Evolutionary conservation across 805 yeast genomes (phyloP).

Genomic region (Wickerhamomyces pijperi): DNA sequence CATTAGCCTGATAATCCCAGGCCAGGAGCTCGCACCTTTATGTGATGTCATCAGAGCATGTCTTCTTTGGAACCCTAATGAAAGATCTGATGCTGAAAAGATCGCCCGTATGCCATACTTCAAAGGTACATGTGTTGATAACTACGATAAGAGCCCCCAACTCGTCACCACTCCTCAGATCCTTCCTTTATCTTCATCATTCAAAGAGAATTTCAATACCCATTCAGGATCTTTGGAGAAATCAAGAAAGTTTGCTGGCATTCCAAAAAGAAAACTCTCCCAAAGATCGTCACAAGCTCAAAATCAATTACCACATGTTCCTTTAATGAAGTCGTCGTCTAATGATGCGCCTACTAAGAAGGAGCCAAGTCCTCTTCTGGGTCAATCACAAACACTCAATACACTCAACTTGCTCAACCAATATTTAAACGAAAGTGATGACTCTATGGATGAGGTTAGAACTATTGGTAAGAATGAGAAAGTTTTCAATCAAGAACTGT

Average conservation of each 20-base stretch:
- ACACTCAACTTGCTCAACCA: neutral
- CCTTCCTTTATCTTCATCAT: neutral
- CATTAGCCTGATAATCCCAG: constrained; percentile 33
- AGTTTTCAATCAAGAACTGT: too few relatives aligned
- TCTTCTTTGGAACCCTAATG: constrained; percentile 69
- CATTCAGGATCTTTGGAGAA: neutral
- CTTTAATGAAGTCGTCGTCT: neutral
- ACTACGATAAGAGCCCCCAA: too few relatives aligned
- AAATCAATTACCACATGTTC: neutral
- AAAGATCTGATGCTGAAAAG: constrained; percentile 40
- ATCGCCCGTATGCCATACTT: constrained; percentile 46
- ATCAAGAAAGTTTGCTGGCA: constrained; percentile 4
- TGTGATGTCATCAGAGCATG: constrained; percentile 35
- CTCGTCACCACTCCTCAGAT: too few relatives aligned
- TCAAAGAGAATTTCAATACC: neutral
- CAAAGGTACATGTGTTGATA: constrained; percentile 28
- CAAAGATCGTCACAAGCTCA: neutral
- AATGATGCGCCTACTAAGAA: neutral
- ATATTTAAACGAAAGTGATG: neutral
- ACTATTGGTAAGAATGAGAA: constrained; percentile 5
- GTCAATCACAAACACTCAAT: neutral
- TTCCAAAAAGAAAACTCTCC: constrained; percentile 1
- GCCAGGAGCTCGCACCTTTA: constrained; percentile 28
- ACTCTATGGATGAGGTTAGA: neutral
- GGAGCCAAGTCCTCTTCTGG: neutral